phyloP scores from a whole-genome alignment of 2,329 filamentous ascomycete species.

The Aspergillus fijiensis region DNA sequence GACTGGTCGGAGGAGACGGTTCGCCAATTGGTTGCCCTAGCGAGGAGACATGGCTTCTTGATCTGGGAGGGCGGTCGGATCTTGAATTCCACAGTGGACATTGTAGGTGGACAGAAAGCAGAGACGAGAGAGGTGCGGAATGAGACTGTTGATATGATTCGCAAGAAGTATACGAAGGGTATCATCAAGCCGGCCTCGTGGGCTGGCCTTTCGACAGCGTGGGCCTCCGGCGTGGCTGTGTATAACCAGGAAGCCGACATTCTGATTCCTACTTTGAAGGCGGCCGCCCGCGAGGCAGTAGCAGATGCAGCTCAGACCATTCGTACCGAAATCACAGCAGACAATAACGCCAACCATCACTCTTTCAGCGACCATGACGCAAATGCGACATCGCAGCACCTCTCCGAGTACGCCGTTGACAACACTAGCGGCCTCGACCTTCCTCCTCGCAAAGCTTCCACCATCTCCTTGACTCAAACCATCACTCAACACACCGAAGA shows the following conservation, averaged over 20 bases:
- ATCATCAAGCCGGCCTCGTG: constrained; percentile 39
- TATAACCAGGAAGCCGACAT: constrained; percentile 42
- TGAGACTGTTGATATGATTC: constrained; percentile 34
- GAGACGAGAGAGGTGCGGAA: constrained; percentile 33
- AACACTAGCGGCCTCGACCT: constrained; percentile 20
- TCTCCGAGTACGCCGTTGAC: constrained; percentile 23
- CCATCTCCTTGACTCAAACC: constrained; percentile 44
- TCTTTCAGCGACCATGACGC: constrained; percentile 15
- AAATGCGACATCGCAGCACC: constrained; percentile 22
- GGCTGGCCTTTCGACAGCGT: constrained; percentile 41
- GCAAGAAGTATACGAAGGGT: constrained; percentile 42
- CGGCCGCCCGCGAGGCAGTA: constrained; percentile 44
- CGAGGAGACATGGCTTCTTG: constrained; percentile 40
- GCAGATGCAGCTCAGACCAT: constrained; percentile 40
- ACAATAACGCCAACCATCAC: constrained; percentile 19
- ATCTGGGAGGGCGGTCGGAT: constrained; percentile 44
- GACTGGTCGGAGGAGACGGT: constrained; percentile 61
- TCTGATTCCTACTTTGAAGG: constrained; percentile 43
- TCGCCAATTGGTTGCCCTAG: constrained; percentile 33
- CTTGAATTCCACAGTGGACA: constrained; percentile 37
- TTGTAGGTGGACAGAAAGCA: constrained; percentile 28
- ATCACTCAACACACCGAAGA: constrained; percentile 39
- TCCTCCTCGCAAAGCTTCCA: constrained; percentile 38
- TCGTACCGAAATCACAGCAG: constrained; percentile 41
- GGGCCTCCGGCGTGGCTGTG: constrained; percentile 37